phyloP scores from a whole-genome alignment of 2,329 filamentous ascomycete species.

The Ceratocystis cacaofunesta region DNA sequence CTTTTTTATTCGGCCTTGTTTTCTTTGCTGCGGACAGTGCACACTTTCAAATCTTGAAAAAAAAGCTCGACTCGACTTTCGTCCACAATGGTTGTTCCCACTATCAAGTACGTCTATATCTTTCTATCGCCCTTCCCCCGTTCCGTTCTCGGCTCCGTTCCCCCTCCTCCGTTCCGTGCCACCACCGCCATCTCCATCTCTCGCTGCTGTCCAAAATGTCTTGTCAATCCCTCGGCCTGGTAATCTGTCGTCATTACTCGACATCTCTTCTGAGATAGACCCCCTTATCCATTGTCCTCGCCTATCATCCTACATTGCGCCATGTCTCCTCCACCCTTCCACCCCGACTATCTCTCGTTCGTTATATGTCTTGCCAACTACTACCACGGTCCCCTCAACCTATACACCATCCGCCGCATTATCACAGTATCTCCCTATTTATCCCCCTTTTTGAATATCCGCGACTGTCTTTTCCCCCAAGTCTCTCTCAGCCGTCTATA shows the following conservation, averaged over 20 bases:
- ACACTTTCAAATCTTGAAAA: background rate
- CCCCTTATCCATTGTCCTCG: background rate
- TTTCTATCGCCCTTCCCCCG: background rate
- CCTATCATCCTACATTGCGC: background rate
- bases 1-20: background rate
- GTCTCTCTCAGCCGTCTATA: background rate
- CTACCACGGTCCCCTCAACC: background rate
- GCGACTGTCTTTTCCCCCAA: background rate
- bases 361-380: background rate
- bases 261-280: background rate
- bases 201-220: background rate
- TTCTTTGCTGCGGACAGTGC: constrained; percentile 1
- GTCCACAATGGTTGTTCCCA: constrained; percentile 45
- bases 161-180: background rate
- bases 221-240: background rate
- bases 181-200: background rate
- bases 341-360: background rate
- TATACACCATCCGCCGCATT: background rate
- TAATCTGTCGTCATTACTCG: background rate
- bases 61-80: background rate
- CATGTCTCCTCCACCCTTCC: background rate
- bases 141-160: background rate
- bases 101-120: constrained; percentile 41
- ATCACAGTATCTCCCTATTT: background rate
- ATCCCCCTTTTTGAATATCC: background rate